These are phyloP conservation scores for Diaporthe sp. DNA, from an alignment of 2,329 filamentous ascomycete species.

Conservation along the genomic window DNA sequence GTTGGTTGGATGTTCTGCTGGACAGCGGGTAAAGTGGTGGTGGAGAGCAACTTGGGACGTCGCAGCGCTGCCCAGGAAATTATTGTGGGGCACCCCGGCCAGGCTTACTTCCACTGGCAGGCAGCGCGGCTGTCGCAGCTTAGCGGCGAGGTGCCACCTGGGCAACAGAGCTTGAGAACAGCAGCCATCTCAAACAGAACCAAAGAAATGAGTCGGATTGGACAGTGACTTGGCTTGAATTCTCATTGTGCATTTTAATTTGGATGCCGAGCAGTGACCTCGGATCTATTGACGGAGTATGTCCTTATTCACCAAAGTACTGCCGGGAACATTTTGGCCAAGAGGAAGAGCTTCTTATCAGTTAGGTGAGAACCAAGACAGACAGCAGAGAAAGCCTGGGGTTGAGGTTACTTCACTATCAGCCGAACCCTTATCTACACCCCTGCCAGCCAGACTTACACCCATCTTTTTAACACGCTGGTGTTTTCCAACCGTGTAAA, in stretches of 20 bases:
- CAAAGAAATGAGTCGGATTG: background rate
- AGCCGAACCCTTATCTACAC: constrained; percentile 2
- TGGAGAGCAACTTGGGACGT: background rate
- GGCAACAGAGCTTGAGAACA: background rate
- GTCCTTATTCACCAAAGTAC: background rate
- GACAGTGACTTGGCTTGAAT: background rate
- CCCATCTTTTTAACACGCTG: constrained; percentile 39
- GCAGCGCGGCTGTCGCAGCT: background rate
- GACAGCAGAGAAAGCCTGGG: too few relatives aligned
- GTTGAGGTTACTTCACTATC: background rate
- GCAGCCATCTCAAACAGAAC: background rate
- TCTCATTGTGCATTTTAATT: too few relatives aligned
- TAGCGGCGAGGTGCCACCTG: background rate
- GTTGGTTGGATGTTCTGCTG: background rate
- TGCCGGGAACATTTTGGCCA: background rate
- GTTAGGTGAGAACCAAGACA: background rate
- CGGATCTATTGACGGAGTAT: background rate
- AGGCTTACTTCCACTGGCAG: background rate
- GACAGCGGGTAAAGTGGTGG: background rate
- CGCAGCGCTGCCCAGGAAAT: constrained; percentile 7
- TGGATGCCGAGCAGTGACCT: background rate
- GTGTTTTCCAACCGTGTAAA: constrained; percentile 36
- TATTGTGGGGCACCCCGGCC: background rate
- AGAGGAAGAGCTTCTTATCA: constrained; percentile 3
- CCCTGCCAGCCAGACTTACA: constrained; percentile 28